Evolutionary conservation across 306 rosid species (phyloP).

Genomic region (Cicer arietinum): DNA sequence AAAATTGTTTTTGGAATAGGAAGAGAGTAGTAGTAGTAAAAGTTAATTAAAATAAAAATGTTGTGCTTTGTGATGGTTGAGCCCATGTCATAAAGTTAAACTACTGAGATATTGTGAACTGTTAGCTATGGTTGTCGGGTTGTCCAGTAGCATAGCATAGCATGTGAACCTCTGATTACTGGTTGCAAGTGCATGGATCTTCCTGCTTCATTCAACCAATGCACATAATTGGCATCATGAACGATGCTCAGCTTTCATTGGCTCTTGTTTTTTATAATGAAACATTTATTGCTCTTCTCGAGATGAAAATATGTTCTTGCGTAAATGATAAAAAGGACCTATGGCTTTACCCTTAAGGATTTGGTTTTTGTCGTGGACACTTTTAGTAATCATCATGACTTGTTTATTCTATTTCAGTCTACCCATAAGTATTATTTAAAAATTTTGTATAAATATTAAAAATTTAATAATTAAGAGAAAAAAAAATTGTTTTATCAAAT

Average conservation of each 20-base stretch:
- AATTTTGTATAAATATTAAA: too few species aligned
- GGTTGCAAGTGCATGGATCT: conserved; percentile 46
- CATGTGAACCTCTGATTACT: conserved; percentile 57
- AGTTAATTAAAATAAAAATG: neutral
- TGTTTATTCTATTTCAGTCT: too few species aligned
- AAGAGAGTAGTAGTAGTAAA: too few species aligned
- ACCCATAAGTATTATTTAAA: too few species aligned
- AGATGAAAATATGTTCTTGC: conserved; percentile 11
- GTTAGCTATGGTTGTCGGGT: conserved; percentile 65
- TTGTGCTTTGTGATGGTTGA: conserved; percentile 40
- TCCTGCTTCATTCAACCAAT: conserved; percentile 8
- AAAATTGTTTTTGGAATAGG: neutral
- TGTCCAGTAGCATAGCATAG: conserved; percentile 39
- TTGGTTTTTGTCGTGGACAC: too few species aligned
- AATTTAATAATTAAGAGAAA: too few species aligned
- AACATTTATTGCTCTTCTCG: neutral
- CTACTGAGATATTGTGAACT: conserved; percentile 38
- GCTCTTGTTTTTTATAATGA: neutral
- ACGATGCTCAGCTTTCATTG: conserved; percentile 24
- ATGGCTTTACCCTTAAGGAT: neutral
- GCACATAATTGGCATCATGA: conserved; percentile 23
- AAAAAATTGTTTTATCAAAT: too few species aligned
- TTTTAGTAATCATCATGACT: too few species aligned
- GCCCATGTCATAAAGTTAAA: neutral
- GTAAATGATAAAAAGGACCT: neutral